Evolutionary conservation across 345 rosid genomes (phyloP), one percentile per base, ranked within the genome.

Genomic region (Kandelia obovata): DNA sequence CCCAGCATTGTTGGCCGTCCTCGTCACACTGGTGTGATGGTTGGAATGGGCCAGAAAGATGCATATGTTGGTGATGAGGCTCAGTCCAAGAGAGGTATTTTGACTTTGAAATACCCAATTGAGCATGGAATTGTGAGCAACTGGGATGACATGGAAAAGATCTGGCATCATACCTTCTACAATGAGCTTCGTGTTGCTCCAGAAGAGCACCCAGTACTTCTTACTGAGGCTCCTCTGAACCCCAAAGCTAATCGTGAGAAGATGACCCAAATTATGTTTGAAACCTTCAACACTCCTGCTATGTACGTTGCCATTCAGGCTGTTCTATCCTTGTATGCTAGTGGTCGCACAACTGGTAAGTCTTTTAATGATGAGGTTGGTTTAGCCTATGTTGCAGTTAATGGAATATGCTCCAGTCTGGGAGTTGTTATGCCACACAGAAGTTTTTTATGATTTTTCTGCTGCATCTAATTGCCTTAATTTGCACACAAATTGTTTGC

Each of bases 211-310:
- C 90, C 90, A 1, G 86, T 86, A 0, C 88, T 86, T 62, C 86
- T 86, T 8, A 84, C 88, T 0, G 90, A 86, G 69, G 88, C 88
- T 34, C 88, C 90, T 8, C 82, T 86, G 49, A 86, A 86, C 67
- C 90, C 90, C 19, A 86, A 83, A 71, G 86, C 88, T 53, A 86
- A 86, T 27, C 75, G 90, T 61, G 90, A 86, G 75, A 86, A 82
- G 79, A 83, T 80, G 84, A 78, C 84, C 43, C 84, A 80, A 62
- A 78, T 83, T 67, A 77, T 83, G 83, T 83, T 83, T 62, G 86
- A 83, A 74, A 79, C 83, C 13, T 83, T 83, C 71, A 66, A 79
- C 9, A 71, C 65, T 15, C 87, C 87, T 25, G 71, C 80, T 2
- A 77, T 77, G 77, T 77, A 84, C 64, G 78, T 84, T 32, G 87